Evolutionary conservation across 2,329 filamentous ascomycete species (phyloP).

Genomic region (Arthrinium puccinioides): DNA sequence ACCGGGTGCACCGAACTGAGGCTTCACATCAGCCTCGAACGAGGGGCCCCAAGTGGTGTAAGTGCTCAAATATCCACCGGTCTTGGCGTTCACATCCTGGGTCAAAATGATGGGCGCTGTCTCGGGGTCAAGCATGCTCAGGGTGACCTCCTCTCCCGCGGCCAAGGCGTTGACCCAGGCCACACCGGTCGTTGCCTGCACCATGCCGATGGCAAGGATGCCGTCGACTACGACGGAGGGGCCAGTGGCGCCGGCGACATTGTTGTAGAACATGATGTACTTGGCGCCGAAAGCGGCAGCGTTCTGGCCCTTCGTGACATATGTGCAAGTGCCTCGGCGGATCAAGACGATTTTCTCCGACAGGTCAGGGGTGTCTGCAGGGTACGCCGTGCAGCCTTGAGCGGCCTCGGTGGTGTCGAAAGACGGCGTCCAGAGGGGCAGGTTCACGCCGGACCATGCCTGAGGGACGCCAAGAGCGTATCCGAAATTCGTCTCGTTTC

Average conservation of each 20-base stretch:
- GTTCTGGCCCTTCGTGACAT: constrained; percentile 18
- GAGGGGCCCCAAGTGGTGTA: constrained; percentile 56
- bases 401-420: constrained; percentile 16
- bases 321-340: constrained; percentile 45
- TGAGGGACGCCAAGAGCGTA: no score
- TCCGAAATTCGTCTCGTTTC: no score
- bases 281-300: constrained; percentile 17
- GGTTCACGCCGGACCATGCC: no score
- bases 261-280: constrained; percentile 24
- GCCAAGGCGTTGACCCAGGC: neutral
- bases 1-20: constrained; percentile 48
- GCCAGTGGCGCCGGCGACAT: no score
- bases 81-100: constrained; percentile 27
- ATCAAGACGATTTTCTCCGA: constrained; percentile 32
- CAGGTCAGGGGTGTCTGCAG: constrained; percentile 28
- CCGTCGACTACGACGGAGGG: constrained; percentile 9
- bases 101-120: constrained; percentile 19
- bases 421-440: no score
- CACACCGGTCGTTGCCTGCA: neutral
- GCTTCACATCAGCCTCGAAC: constrained; percentile 50
- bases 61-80: constrained; percentile 43
- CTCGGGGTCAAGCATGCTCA: constrained; percentile 34
- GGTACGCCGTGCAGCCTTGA: constrained; percentile 20
- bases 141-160: no score
- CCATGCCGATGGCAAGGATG: constrained; percentile 5